Evolutionary conservation across 768 basidiomycete genomes (phyloP), one percentile per base, ranked within the genome.

Genomic region (Dentipellis sp.): DNA sequence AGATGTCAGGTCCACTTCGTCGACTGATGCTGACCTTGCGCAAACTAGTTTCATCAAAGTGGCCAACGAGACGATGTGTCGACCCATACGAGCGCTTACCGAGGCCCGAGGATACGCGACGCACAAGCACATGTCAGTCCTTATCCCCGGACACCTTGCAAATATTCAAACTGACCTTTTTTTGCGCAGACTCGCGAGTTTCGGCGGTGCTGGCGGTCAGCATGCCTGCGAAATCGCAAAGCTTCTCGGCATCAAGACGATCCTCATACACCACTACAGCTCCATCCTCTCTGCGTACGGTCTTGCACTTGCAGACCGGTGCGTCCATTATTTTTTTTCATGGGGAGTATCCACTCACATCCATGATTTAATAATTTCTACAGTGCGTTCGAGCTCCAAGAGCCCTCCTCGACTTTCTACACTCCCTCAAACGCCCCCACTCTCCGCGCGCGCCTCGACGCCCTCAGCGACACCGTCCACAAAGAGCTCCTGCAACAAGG

Each of bases 61-160:
- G 10, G 94, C 94, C 9, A 97, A 97, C 63, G 94, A 97, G 73
- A 94, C 91, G 0, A 97, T 97, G 94, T 88, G 86, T 60, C 75
- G 94, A 49, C 94, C 94, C 8, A 95, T 97, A 56, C 83, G 94
- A 2, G 84, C 91, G 1, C 69, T 95, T 61, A 97, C 94, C 0
- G 94, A 97, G 68, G 91, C 92, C 1, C 75, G 89, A 46, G 94
- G 94, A 22, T 81, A 91, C 68, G 86, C 90, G 2, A 88, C 88
- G 0, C 78, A 82, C 1, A 84, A 83, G 61, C 94, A 97, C 64
- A 71, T 79, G 79, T 80, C 62, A 50, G 73, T 62, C 22, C 9
- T 6, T 6, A 29, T 29, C 9, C 16, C 23, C 12, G 14, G 14
- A 12, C 12, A 11, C 22, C 11, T 4, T 4, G 10, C 10, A 16